A percentile compares a stretch with the other conserved stretches of the same genome.
Evolutionary conservation across 306 rosid genomes (phyloP).

Genomic region (Echinosophora koreensis): DNA sequence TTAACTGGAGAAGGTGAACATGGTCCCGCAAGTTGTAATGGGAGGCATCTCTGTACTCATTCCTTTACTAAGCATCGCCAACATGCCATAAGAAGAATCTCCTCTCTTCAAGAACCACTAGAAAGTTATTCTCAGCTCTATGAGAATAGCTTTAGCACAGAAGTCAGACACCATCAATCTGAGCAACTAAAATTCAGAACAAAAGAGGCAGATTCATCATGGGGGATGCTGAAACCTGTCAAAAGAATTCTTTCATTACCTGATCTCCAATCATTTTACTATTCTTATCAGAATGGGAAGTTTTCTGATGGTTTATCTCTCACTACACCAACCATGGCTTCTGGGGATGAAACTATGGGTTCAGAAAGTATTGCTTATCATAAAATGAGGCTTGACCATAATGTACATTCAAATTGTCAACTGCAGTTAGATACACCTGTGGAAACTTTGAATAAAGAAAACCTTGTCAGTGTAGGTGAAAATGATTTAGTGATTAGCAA

Average conservation of each 20-base stretch:
- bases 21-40: neutral
- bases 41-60: neutral
- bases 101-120: slow-evolving; percentile 48
- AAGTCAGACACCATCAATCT: neutral
- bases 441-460: slow-evolving; percentile 32
- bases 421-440: slow-evolving; percentile 16
- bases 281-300: neutral
- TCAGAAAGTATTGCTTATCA: neutral
- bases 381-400: neutral
- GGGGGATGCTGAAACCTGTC: slow-evolving; percentile 12
- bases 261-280: slow-evolving; percentile 39
- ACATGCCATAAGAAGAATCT: slow-evolving; percentile 11
- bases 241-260: slow-evolving; percentile 44
- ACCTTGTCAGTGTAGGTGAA: slow-evolving; percentile 10
- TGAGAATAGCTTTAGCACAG: slow-evolving; percentile 16
- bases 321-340: slow-evolving; percentile 2
- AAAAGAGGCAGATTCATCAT: neutral
- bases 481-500: slow-evolving; percentile 9
- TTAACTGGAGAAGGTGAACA: slow-evolving; percentile 9
- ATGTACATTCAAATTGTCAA: neutral
- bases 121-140: slow-evolving; percentile 21
- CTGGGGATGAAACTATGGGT: slow-evolving; percentile 15
- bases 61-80: neutral
- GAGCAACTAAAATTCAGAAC: neutral
- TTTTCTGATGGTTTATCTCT: slow-evolving; percentile 14